Conservation (phyloP, 768 basidiomycete genomes). For the Pleurotus tuoliensis region DNA sequence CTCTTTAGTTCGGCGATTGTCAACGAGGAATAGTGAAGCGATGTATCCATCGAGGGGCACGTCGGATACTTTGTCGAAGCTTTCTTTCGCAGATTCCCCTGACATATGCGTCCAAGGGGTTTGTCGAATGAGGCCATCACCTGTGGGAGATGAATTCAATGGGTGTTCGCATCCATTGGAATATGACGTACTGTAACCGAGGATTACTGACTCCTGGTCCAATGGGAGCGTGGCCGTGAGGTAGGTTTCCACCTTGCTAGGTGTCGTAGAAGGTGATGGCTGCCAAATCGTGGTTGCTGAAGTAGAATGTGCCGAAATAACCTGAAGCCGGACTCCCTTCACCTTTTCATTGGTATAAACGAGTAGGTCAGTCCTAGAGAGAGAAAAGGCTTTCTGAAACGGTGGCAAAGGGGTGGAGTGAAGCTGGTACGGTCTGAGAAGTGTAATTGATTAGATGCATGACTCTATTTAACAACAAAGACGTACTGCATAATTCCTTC, state of each 20-base stretch:
- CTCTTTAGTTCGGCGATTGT: slow-evolving; percentile 57
- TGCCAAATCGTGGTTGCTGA: slow-evolving; percentile 22
- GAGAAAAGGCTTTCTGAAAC: slow-evolving; percentile 20
- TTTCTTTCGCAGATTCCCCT: slow-evolving; percentile 15
- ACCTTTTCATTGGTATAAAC: not conserved
- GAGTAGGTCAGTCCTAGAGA: not conserved
- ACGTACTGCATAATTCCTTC: not conserved
- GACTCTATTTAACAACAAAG: too few relatives aligned
- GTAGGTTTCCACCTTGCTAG: not conserved
- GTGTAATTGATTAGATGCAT: not conserved
- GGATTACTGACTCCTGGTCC: slow-evolving; percentile 51
- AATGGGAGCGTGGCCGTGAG: slow-evolving; percentile 50
- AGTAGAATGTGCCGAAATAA: not conserved
- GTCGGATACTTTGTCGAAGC: slow-evolving; percentile 38
- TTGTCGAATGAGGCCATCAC: slow-evolving; percentile 48
- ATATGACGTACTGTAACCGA: slow-evolving; percentile 56
- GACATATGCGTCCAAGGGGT: slow-evolving; percentile 40
- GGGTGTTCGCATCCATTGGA: slow-evolving; percentile 7
- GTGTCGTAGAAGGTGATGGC: slow-evolving; percentile 5
- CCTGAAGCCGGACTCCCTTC: not conserved
- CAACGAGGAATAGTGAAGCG: slow-evolving; percentile 47
- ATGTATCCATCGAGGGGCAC: slow-evolving; percentile 44
- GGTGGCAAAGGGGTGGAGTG: slow-evolving; percentile 17
- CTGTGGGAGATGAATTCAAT: slow-evolving; percentile 22
- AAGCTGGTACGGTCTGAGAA: slow-evolving; percentile 12